Evolutionary conservation across 2,329 filamentous ascomycete genomes (phyloP).

Genomic region (Amesomyces nigricolor): DNA sequence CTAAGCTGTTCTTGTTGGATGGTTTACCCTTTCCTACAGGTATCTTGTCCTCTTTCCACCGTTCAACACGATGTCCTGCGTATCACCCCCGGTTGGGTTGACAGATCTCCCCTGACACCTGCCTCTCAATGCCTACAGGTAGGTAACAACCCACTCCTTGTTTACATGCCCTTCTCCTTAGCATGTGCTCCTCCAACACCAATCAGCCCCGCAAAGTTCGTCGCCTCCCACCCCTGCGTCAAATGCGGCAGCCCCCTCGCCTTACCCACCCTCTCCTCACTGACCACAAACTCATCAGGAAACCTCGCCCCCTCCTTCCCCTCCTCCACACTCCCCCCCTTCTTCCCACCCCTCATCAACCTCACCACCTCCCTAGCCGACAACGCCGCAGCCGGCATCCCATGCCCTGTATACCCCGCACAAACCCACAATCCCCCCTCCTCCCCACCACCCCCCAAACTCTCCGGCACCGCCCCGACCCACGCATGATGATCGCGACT

Average conservation of each 20-base stretch:
- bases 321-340: not conserved
- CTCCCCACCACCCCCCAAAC: constrained; percentile 42
- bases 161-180: not conserved
- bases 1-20: no score
- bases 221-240: constrained; percentile 14
- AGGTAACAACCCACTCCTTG: no score
- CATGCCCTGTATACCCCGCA: constrained; percentile 67
- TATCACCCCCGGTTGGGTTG: no score
- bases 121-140: not conserved
- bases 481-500: constrained; percentile 62
- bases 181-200: not conserved
- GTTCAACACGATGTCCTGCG: no score
- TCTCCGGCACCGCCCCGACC: constrained; percentile 60
- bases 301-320: constrained; percentile 1
- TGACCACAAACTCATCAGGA: constrained; percentile 18
- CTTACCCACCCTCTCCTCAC: constrained; percentile 17
- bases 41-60: no score
- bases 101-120: no score
- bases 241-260: constrained; percentile 11
- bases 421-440: constrained; percentile 54
- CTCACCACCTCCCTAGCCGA: constrained; percentile 58
- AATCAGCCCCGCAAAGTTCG: constrained; percentile 14
- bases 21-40: no score
- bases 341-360: constrained; percentile 42
- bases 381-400: constrained; percentile 68